Base-by-base conservation (phyloP, 306 rosid genomes). In the Geum urbanum region DNA sequence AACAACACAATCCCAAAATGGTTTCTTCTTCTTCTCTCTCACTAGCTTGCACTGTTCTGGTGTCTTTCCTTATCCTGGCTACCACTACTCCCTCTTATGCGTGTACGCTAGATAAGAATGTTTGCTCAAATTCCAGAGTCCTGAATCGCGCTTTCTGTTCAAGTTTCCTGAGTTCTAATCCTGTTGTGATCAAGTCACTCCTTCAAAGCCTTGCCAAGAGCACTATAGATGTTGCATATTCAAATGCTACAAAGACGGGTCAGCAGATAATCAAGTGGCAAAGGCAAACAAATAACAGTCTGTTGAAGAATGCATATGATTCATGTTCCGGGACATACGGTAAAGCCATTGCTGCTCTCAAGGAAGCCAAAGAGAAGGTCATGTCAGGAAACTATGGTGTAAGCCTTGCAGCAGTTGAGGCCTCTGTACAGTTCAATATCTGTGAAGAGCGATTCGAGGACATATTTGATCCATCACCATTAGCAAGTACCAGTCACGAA, bases 401-500 rank as follows among this genome's bases (percentile, higher is more conserved):
- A 12, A 52, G 27, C 9, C 5, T 12, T 63, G 54, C 46, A 41
- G 69, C 53, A 8, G 14, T 69, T 39, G 27, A 40, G 40, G 70
- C 39, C 16, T 10, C 43, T 52, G 12, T 10, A 27, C 18, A 55
- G 1, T 35, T 55, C 40, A 19, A 65, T 27, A 66, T 11, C 15
- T 65, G 77, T 45, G 51, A 39, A 44, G 54, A 44, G 10, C 9
- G 4, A 27, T 54, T 49, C 10, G 16, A 18, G 41, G 50, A 35
- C 61, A 65, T 65, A 4, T 14, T n/a, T 46, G 67, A 66, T 20
- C 72, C 78, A 8, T 45, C 72, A 15, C 40, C 53, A 32, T 5
- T 2, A 35, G 8, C 3, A 55, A 37, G 35, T 54, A 63, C 53
- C 43, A 49, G 7, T 54, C 4, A 13, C 15, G 41, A 66, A 32